phyloP scores from a whole-genome alignment of 192 early-diverging fungal species.

The Coemansia sp. region DNA sequence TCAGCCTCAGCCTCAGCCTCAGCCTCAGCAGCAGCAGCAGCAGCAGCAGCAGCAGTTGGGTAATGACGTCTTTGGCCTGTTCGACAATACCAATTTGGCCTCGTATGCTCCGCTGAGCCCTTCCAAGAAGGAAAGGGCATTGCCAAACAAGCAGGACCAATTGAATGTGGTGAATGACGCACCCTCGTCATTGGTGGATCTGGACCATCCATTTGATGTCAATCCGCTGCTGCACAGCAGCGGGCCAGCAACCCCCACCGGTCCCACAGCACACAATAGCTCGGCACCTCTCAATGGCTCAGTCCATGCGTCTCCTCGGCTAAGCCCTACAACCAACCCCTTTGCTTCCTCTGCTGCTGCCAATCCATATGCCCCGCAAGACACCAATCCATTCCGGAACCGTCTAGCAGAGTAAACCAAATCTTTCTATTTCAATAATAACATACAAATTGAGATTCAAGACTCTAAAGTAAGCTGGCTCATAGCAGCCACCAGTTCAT shows the following conservation, averaged over 20 bases:
- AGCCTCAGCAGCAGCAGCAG: not conserved
- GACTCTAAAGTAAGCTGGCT: conserved; percentile 8
- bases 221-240: conserved; percentile 19
- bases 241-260: not conserved
- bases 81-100: conserved; percentile 7
- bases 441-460: not conserved
- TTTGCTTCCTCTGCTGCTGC: not conserved
- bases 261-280: not conserved
- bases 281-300: conserved; percentile 56
- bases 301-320: conserved; percentile 94
- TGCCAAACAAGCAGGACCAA: conserved; percentile 1
- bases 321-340: conserved; percentile 48
- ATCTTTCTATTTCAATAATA: conserved; percentile 1
- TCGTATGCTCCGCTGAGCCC: conserved; percentile 22
- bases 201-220: conserved; percentile 24
- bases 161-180: not conserved
- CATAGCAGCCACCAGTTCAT: conserved; percentile 31
- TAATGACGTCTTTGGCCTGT: conserved; percentile 8
- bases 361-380: not conserved
- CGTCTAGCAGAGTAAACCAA: not conserved
- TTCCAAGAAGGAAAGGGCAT: conserved; percentile 6
- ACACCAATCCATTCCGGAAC: conserved; percentile 4
- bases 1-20: not conserved
- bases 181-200: not conserved
- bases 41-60: not conserved